Base-by-base conservation (phyloP, 169 alveolate genomes). In the Eimeria praecox region DNA sequence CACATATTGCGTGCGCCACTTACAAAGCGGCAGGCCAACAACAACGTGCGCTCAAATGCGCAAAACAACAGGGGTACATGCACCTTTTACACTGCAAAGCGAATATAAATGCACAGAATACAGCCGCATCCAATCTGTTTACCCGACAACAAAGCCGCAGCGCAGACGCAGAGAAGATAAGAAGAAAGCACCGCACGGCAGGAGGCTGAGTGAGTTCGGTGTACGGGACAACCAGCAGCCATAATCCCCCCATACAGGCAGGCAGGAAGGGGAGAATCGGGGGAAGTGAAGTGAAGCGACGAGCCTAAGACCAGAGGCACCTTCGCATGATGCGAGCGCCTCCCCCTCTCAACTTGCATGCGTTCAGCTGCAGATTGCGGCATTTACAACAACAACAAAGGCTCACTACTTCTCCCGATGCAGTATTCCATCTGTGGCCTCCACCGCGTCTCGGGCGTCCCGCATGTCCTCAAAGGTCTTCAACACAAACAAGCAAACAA, bases 251-350 rank as follows among this genome's bases (percentile, higher is more conserved):
- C 38, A 64, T 12, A 38, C 38, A 40, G 86, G 59, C 62, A 40
- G 86, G 33, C 18, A 22, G 62, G 92, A 22, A 56, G 80, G 59
- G 77, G 30, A 86, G 92, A 86, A 71, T 33, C 92, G 78, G 78
- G 46, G 35, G 78, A 4, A 33, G 38, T 64, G 92, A 86, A 59
- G 62, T 71, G 92, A 69, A 49, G 92, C 92, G 92, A 44, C 80
- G 92, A 62, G 78, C 92, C 92, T 86, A 86, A 69, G 80, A 86
- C 92, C 92, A 56, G 80, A 86, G 80, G 92, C 92, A 85, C 92
- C 92, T 85, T 30, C 92, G 92, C 92, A 85, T 85, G 78, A 35
- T 20, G 86, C 75, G 75, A 64, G 10, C 75, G 75, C 75, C 75
- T 64, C 75, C 40, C 40, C 38, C 75, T 64, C 35, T 64, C 78